phyloP scores from a whole-genome alignment of 257 asterid genomes.

The Perilla frutescens region DNA sequence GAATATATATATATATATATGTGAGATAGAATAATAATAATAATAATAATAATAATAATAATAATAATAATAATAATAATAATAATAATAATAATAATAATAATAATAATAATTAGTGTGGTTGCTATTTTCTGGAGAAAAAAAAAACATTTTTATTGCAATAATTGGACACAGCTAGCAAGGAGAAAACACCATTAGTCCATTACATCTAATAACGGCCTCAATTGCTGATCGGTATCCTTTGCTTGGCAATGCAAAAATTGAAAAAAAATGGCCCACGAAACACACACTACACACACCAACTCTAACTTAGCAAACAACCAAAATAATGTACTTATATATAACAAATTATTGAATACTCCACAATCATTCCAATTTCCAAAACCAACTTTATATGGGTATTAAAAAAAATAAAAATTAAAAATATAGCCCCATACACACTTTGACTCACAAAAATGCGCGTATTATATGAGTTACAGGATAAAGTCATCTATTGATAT shows the following conservation, averaged over 20 bases:
- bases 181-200: background rate
- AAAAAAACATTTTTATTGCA: background rate
- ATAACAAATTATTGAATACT: background rate
- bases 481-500: too few relatives aligned
- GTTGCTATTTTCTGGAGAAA: background rate
- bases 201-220: conserved; percentile 32
- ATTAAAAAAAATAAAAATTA: too few relatives aligned
- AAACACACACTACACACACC: background rate
- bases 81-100: too few relatives aligned
- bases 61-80: too few relatives aligned
- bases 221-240: conserved; percentile 39
- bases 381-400: too few relatives aligned
- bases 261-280: conserved; percentile 26
- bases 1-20: too few relatives aligned
- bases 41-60: too few relatives aligned
- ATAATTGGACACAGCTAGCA: conserved; percentile 35
- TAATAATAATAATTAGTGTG: too few relatives aligned
- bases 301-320: background rate
- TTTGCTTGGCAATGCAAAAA: conserved; percentile 51
- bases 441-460: too few relatives aligned
- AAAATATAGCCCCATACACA: too few relatives aligned
- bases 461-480: too few relatives aligned
- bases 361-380: background rate
- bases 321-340: background rate
- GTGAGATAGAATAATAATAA: too few relatives aligned